phyloP scores from a whole-genome alignment of 768 basidiomycete species.

The Mycena pura region DNA sequence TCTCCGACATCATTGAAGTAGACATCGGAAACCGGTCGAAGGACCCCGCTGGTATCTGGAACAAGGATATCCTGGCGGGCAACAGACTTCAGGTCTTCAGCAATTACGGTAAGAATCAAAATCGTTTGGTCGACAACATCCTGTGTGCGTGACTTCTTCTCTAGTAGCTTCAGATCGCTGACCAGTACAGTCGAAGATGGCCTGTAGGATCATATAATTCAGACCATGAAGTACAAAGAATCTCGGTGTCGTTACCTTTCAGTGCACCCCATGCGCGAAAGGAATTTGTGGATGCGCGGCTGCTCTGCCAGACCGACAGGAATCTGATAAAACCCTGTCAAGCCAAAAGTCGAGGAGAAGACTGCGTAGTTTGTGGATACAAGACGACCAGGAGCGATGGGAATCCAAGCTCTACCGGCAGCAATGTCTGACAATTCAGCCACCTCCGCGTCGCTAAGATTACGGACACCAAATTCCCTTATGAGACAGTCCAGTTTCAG shows the following conservation, averaged over 20 bases:
- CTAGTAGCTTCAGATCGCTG: conserved; percentile 31
- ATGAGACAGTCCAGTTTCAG: conserved; percentile 24
- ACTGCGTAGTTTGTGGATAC: conserved; percentile 36
- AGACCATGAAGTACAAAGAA: not conserved
- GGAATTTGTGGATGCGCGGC: conserved; percentile 18
- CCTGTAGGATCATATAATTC: conserved; percentile 27
- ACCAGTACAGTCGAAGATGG: conserved; percentile 39
- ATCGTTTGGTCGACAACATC: conserved; percentile 33
- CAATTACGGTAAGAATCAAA: conserved; percentile 38
- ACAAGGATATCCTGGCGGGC: conserved; percentile 40
- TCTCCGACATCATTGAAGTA: conserved; percentile 52
- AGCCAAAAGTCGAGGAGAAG: conserved; percentile 26
- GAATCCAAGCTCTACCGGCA: conserved; percentile 21
- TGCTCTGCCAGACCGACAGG: conserved; percentile 23
- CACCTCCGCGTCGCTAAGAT: conserved; percentile 15
- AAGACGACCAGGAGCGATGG: conserved; percentile 26
- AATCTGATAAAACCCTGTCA: conserved; percentile 29
- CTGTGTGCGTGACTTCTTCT: conserved; percentile 7
- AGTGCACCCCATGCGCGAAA: conserved; percentile 46
- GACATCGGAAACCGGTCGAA: conserved; percentile 38
- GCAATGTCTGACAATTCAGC: conserved; percentile 10
- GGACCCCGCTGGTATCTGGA: conserved; percentile 36
- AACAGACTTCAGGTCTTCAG: conserved; percentile 27
- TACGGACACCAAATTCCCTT: conserved; percentile 21
- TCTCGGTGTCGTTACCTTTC: conserved; percentile 36